Base-by-base conservation (phyloP, 768 basidiomycete genomes). In the Clavaria fumosa region DNA sequence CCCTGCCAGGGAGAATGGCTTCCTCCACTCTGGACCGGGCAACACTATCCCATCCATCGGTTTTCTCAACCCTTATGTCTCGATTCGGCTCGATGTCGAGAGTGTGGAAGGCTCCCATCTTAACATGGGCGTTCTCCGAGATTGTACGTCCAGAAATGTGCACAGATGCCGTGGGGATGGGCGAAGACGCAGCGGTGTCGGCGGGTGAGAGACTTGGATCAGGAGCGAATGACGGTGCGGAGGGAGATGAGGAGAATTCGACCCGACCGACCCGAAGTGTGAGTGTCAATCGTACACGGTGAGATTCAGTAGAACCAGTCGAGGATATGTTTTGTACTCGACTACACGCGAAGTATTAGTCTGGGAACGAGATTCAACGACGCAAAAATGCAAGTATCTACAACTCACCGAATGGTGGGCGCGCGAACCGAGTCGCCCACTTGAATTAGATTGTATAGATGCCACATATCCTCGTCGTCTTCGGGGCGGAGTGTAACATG, bases 401-500 rank as follows among this genome's bases (percentile, higher is more conserved):
- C 31, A 2, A 44, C 69, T 47, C 47, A 80, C 74, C 90, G 74
- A 42, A 96, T 67, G 7, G 90, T 86, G 35, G 81, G 68, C 9
- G 89, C 86, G 44, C 88, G 70, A 31, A 97, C 77, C 40, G 73
- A 61, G 51, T 97, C 91, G 12, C 83, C 85, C 62, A 80, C 67
- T 46, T 84, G 74, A 38, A 99, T 95, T 39, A 99, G 66, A 62
- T 99, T 97, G 58, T 97, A 99, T 20, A 96, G 66, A 67, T 99
- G 95, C 91, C 93, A 99, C 82, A 99, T 95, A 56, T 99, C 95
- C 59, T 99, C 95, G 50, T 96, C 89, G 48, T 97, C 91, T 55
- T 99, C 90, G 4, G 93, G 91, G 34, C 86, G 75, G 31, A 96
- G 66, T n/a, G 76, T 86, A 44, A 95, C 83, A 70, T 90, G 74